Base-by-base conservation (phyloP, 306 rosid genomes). In the Amphicarpaea edgeworthii region DNA sequence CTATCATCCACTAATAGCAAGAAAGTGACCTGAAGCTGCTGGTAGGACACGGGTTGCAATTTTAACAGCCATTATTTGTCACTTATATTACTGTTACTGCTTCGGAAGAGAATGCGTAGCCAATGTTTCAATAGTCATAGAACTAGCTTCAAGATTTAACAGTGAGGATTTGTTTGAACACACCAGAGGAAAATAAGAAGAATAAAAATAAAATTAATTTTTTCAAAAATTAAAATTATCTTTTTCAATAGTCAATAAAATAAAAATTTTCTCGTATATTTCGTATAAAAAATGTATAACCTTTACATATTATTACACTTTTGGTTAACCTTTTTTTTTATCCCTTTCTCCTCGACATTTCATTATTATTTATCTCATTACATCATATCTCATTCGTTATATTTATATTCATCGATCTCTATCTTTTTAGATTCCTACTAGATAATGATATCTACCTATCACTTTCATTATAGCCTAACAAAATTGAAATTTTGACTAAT, bases 1-100 rank as follows among this genome's bases (percentile, higher is more conserved):
- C 70, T 66, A 72, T 50, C 70, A 32, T 24, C 61, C 68, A 60
- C 78, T 66, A 62, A 49, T 26, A 43, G 16, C 16, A 63, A 23
- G 83, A 86, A 81, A 80, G 70, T 53, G 87, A 65, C 79, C 59
- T 30, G 5, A 32, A n/a, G n/a, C n/a, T n/a, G 81, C 63, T 77
- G 37, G 68, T 69, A 50, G 63, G 71, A 66, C 71, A 42, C n/a
- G 34, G 46, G 3, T 15, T 51, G 26, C 77, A 74, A 53, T 51
- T 73, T 67, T 37, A 17, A 37, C 5, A 30, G 37, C 37, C 37
- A 30, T 30, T 30, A 30, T 34, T 34, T 6, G 40, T 9, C 40
- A 34, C 19, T 46, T 46, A 15, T 46, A 19, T 46, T 45, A 45
- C n/a, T 45, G 16, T 43, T 43, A 43, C n/a, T 3, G 16, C 49